phyloP scores from a whole-genome alignment of 148 eudicot genomes.

The Persicaria maculosa region DNA sequence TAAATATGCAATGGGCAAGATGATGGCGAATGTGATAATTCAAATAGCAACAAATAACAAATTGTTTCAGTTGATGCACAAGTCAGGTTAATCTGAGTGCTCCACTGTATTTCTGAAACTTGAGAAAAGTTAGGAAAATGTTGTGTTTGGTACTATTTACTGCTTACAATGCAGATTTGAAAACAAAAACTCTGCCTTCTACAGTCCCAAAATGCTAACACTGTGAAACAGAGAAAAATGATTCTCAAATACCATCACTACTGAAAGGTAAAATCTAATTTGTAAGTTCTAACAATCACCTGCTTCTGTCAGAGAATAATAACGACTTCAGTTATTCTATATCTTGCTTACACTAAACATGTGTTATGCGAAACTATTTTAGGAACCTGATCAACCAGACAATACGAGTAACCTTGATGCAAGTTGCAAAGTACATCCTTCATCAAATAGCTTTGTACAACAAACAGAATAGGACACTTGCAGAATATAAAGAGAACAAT shows the following conservation, averaged over 20 bases:
- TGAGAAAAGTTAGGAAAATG: background rate
- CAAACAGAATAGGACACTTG: background rate
- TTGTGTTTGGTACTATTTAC: background rate
- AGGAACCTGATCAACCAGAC: background rate
- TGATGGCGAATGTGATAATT: background rate
- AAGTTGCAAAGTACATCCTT: background rate
- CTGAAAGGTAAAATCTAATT: background rate
- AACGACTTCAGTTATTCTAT: background rate
- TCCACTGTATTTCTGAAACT: background rate
- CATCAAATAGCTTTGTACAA: slow-evolving; percentile 1
- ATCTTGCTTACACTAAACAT: background rate
- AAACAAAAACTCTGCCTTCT: background rate
- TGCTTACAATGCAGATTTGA: background rate
- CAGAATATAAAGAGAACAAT: background rate
- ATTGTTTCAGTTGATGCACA: background rate
- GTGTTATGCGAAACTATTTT: background rate
- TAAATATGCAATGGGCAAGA: background rate
- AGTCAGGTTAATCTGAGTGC: background rate
- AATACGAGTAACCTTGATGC: background rate
- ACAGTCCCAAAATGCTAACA: background rate
- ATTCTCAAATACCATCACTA: background rate
- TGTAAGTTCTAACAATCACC: background rate
- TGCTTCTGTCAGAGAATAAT: background rate
- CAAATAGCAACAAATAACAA: background rate
- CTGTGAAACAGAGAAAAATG: background rate